Evolutionary conservation across 192 early-diverging fungal species (phyloP).

Genomic region (Coemansia sp.): DNA sequence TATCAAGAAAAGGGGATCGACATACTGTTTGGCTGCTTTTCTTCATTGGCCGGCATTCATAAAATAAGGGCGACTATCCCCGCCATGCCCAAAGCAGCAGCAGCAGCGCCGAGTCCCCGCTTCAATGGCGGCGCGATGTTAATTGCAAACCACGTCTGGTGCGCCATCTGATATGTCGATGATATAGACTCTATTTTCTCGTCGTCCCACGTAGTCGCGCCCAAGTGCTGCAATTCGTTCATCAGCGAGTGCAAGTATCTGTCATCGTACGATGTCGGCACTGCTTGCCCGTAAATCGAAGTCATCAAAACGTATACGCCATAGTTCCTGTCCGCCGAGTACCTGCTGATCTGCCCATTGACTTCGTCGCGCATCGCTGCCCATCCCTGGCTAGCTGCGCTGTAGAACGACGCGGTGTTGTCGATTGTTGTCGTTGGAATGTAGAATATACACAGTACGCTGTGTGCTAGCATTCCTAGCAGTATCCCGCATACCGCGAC

Average conservation of each 20-base stretch:
- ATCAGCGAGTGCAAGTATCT: slow-evolving; percentile 24
- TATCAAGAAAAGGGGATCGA: not conserved
- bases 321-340: slow-evolving; percentile 11
- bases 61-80: not conserved
- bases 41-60: too few species aligned
- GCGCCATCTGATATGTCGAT: slow-evolving; percentile 9
- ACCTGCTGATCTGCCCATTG: slow-evolving; percentile 7
- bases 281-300: slow-evolving; percentile 8
- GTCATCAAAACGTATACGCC: slow-evolving; percentile 22
- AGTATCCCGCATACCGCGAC: not conserved
- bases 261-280: slow-evolving; percentile 15
- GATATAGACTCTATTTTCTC: slow-evolving; percentile 16
- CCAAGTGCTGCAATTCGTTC: slow-evolving; percentile 16
- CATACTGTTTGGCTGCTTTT: not conserved
- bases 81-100: not conserved
- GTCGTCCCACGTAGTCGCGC: slow-evolving; percentile 20
- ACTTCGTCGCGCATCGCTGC: slow-evolving; percentile 5
- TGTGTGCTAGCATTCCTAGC: not conserved
- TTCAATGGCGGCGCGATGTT: not conserved
- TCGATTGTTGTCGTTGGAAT: slow-evolving; percentile 33
- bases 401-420: slow-evolving; percentile 25
- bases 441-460: slow-evolving; percentile 4
- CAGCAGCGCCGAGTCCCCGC: not conserved
- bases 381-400: slow-evolving; percentile 23
- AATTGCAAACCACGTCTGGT: slow-evolving; percentile 1